Evolutionary conservation across 768 basidiomycete genomes (phyloP).

Genomic region (Pisolithus marmoratus): DNA sequence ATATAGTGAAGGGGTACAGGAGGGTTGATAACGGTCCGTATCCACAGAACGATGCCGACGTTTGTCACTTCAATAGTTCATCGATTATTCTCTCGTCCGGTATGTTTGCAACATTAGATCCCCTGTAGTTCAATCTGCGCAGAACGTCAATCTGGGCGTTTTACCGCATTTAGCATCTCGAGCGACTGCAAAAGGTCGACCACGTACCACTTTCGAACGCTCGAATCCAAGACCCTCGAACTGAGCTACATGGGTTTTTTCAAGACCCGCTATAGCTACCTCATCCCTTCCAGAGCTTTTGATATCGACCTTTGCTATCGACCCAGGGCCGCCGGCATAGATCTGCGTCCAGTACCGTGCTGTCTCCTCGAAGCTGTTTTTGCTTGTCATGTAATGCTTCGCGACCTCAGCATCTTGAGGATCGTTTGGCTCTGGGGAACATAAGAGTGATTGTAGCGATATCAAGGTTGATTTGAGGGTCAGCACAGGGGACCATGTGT

Average conservation of each 20-base stretch:
- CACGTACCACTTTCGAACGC: slow-evolving; percentile 76
- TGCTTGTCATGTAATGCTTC: slow-evolving; percentile 91
- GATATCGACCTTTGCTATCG: slow-evolving; percentile 33
- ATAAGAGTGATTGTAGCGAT: slow-evolving; percentile 87
- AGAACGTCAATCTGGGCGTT: slow-evolving; percentile 74
- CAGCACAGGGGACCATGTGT: slow-evolving; percentile 93
- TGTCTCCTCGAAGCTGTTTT: slow-evolving; percentile 83
- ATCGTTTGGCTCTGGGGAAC: slow-evolving; percentile 92
- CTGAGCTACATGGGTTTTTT: slow-evolving; percentile 75
- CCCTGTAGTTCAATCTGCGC: slow-evolving; percentile 81
- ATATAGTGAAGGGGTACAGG: slow-evolving; percentile 18
- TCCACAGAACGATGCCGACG: slow-evolving; percentile 22
- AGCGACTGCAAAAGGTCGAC: background rate
- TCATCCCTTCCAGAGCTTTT: slow-evolving; percentile 35
- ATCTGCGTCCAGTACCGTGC: slow-evolving; percentile 92
- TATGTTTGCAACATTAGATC: slow-evolving; percentile 74
- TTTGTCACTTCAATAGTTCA: slow-evolving; percentile 64
- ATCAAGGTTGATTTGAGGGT: slow-evolving; percentile 96
- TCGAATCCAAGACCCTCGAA: slow-evolving; percentile 84
- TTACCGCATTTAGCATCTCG: slow-evolving; percentile 1
- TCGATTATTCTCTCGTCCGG: slow-evolving; percentile 81
- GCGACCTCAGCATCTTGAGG: slow-evolving; percentile 98
- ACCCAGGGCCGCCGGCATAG: slow-evolving; percentile 73
- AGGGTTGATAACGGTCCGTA: slow-evolving; percentile 14
- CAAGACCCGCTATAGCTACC: slow-evolving; percentile 72